A percentile compares a stretch with the other conserved stretches of the same genome.
These are phyloP conservation scores for Pulveroboletus sp. DNA, from an alignment of 768 basidiomycete species.

Conservation along the genomic window DNA sequence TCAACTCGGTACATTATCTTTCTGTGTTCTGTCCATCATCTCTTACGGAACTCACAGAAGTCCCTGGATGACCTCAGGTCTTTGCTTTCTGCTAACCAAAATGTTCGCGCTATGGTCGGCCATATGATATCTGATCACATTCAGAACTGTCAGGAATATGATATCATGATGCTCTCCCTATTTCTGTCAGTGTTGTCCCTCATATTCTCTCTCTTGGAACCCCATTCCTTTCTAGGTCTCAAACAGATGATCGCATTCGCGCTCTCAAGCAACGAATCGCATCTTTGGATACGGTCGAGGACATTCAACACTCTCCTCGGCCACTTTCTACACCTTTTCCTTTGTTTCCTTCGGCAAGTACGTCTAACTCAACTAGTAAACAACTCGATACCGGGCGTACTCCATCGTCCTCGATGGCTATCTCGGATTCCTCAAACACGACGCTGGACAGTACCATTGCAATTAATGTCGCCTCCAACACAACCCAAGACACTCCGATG, in stretches of 20 bases:
- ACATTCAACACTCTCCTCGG: neutral
- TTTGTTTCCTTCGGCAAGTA: neutral
- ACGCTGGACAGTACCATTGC: slow-evolving; percentile 4
- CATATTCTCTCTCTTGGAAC: neutral
- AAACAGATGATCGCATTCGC: slow-evolving; percentile 35
- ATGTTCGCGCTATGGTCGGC: slow-evolving; percentile 15
- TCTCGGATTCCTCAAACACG: slow-evolving; percentile 16
- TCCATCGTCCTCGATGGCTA: slow-evolving; percentile 12
- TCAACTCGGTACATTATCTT: slow-evolving; percentile 8
- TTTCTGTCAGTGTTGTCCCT: slow-evolving; percentile 33
- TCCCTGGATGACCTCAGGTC: slow-evolving; percentile 26
- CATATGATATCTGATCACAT: slow-evolving; percentile 25
- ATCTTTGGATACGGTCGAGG: slow-evolving; percentile 4
- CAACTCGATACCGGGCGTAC: slow-evolving; percentile 5
- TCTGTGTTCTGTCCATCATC: neutral
- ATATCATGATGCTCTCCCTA: slow-evolving; percentile 39
- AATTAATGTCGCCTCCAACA: neutral
- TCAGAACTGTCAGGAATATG: slow-evolving; percentile 21
- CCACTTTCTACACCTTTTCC: neutral
- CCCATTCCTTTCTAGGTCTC: slow-evolving; percentile 25
- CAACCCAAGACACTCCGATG: slow-evolving; percentile 1
- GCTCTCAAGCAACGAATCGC: slow-evolving; percentile 36
- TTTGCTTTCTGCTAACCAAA: slow-evolving; percentile 20
- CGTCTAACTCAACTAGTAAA: neutral
- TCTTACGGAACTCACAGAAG: slow-evolving; percentile 16